A percentile compares a stretch with the other conserved stretches of the same genome.
Conservation (phyloP, 2,329 filamentous ascomycete genomes). For the Celoporthe dispersa region DNA sequence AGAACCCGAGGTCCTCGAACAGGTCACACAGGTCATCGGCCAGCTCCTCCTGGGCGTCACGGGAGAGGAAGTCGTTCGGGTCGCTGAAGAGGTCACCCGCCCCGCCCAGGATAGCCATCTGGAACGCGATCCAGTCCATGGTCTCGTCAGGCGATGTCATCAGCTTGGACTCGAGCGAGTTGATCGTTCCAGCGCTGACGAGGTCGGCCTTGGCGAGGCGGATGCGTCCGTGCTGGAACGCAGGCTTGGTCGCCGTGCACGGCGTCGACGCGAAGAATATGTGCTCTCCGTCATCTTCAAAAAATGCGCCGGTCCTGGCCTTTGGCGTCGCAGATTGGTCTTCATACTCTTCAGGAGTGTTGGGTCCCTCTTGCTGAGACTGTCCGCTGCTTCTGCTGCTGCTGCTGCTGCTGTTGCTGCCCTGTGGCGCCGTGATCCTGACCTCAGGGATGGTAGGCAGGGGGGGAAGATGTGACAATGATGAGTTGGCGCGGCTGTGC, state of each 20-base stretch:
- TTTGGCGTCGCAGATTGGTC: conserved; percentile 22
- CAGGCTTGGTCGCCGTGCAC: conserved; percentile 53
- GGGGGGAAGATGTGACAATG: conserved; percentile 31
- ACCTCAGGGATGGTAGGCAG: conserved; percentile 50
- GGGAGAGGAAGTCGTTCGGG: conserved; percentile 45
- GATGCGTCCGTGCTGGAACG: conserved; percentile 60
- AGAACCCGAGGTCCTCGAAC: conserved; percentile 57
- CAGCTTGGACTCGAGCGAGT: conserved; percentile 33
- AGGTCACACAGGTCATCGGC: conserved; percentile 53
- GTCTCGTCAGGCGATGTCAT: conserved; percentile 52
- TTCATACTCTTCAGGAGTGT: background rate
- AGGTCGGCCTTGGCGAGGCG: conserved; percentile 53
- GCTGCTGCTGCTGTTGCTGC: conserved; percentile 13
- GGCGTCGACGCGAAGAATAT: conserved; percentile 54
- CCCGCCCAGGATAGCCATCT: conserved; percentile 66
- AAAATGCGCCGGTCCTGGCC: conserved; percentile 18
- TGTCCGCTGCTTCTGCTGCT: conserved; percentile 6
- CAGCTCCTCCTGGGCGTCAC: conserved; percentile 31
- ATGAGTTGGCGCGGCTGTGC: conserved; percentile 32
- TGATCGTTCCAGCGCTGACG: conserved; percentile 29
- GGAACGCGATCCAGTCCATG: conserved; percentile 67
- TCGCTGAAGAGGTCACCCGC: conserved; percentile 56
- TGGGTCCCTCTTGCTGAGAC: conserved; percentile 1
- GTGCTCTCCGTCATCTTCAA: conserved; percentile 44
- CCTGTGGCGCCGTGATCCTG: conserved; percentile 35